Evolutionary conservation across 306 rosid species (phyloP).

Genomic region (Citrullus mucosospermus): DNA sequence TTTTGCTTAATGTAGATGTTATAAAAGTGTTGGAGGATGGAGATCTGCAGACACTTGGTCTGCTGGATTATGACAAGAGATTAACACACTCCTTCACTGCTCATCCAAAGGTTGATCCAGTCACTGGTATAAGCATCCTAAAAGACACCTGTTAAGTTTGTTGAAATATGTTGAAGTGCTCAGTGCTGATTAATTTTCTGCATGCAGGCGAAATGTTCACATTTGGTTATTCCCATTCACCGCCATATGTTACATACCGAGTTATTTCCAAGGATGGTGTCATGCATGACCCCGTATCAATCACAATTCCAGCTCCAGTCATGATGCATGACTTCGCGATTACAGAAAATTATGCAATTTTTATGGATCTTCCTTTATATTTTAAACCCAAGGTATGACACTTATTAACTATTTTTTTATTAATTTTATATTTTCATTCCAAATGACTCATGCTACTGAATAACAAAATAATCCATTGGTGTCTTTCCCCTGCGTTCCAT

Average conservation of each 20-base stretch:
- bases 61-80: conserved; percentile 93
- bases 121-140: conserved; percentile 49
- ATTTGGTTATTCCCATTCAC: conserved; percentile 72
- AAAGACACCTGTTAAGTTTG: conserved; percentile 6
- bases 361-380: conserved; percentile 84
- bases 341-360: conserved; percentile 72
- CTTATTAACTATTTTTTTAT: conserved; percentile 4
- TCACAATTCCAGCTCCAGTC: conserved; percentile 73
- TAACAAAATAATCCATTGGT: background rate
- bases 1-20: conserved; percentile 37
- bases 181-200: conserved; percentile 14
- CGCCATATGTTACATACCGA: conserved; percentile 88
- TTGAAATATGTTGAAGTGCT: conserved; percentile 8
- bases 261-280: conserved; percentile 79
- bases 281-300: conserved; percentile 91
- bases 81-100: conserved; percentile 83
- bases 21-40: conserved; percentile 93
- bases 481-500: background rate
- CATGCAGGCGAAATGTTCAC: conserved; percentile 94
- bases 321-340: conserved; percentile 98
- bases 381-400: conserved; percentile 75
- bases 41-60: conserved; percentile 82
- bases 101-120: conserved; percentile 95
- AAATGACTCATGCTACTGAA: background rate
- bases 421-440: background rate